Evolutionary conservation across 2,329 filamentous ascomycete genomes (phyloP).

Genomic region (Nothophaeocryptopus gaeumannii): DNA sequence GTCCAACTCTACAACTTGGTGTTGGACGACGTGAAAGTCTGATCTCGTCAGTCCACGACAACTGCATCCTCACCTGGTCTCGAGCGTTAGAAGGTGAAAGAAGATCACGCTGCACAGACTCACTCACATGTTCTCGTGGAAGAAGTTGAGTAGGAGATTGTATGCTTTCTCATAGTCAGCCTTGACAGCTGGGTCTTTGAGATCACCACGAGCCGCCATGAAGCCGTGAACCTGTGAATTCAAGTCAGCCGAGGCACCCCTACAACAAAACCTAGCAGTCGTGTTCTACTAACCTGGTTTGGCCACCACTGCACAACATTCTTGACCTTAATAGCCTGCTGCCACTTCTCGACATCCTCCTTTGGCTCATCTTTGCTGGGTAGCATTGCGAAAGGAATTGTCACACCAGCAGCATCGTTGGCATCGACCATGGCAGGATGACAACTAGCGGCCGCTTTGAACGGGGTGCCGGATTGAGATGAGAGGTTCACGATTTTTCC

Average conservation of each 20-base stretch:
- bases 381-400: constrained; percentile 57
- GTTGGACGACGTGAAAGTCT: too few relatives aligned
- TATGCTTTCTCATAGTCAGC: constrained; percentile 52
- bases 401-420: constrained; percentile 54
- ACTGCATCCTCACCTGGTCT: not conserved
- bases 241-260: constrained; percentile 4
- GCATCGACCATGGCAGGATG: constrained; percentile 62
- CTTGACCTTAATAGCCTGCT: constrained; percentile 47
- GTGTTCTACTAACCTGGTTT: constrained; percentile 40
- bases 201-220: constrained; percentile 39
- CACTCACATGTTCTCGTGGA: constrained; percentile 53
- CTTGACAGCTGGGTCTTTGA: constrained; percentile 49
- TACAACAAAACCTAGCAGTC: constrained; percentile 30
- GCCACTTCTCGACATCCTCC: constrained; percentile 50
- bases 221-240: constrained; percentile 25
- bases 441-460: constrained; percentile 56
- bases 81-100: not conserved
- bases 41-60: too few relatives aligned
- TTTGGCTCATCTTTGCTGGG: constrained; percentile 57
- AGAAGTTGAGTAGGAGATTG: constrained; percentile 49
- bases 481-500: constrained; percentile 55
- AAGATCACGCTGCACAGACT: not conserved
- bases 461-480: constrained; percentile 50
- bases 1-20: too few relatives aligned
- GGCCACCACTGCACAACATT: constrained; percentile 49